Conservation (phyloP, 2,329 filamentous ascomycete genomes). For the Fusarium coffeatum region DNA sequence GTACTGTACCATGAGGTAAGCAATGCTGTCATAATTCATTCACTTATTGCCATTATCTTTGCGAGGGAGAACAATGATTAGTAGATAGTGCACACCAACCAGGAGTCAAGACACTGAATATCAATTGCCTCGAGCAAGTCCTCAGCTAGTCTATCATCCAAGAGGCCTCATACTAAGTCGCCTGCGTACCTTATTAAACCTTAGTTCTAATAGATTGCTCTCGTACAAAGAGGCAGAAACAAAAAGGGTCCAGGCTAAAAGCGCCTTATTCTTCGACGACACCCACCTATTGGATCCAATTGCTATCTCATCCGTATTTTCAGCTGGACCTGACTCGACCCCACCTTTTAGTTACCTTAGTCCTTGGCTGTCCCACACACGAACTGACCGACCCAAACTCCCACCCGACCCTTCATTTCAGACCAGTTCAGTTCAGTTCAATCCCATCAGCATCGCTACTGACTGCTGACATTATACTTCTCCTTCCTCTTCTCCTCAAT, state of each 20-base stretch:
- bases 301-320: constrained; percentile 27
- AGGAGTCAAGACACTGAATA: neutral
- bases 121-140: neutral
- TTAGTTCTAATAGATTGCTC: neutral
- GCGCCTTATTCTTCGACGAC: neutral
- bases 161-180: neutral
- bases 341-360: constrained; percentile 27
- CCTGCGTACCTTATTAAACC: neutral
- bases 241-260: constrained; percentile 12
- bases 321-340: constrained; percentile 26
- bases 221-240: neutral
- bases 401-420: constrained; percentile 20
- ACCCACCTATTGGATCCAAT: neutral
- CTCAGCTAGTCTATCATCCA: neutral
- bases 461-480: constrained; percentile 17
- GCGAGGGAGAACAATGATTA: neutral
- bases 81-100: neutral
- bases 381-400: constrained; percentile 24
- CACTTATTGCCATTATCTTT: neutral
- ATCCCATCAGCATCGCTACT: constrained; percentile 19
- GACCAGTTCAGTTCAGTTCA: constrained; percentile 2
- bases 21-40: neutral
- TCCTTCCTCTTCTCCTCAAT: constrained; percentile 7
- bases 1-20: constrained; percentile 8
- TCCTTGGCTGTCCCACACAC: constrained; percentile 17